These are phyloP conservation scores for Microdochium paspali DNA, from an alignment of 2,329 filamentous ascomycete genomes.

Conservation along the genomic window DNA sequence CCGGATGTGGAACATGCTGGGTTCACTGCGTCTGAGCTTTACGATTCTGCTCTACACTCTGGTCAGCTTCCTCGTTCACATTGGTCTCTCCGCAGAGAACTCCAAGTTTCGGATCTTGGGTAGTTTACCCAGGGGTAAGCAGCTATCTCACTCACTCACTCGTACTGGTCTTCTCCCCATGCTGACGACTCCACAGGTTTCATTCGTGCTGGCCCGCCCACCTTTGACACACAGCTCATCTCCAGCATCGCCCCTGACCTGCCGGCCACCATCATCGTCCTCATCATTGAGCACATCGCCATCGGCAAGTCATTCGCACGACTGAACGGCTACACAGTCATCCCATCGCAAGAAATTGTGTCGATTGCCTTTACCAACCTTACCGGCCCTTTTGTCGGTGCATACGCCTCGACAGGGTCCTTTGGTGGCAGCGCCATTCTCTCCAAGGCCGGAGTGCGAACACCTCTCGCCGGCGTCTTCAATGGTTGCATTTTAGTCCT, in stretches of 20 bases:
- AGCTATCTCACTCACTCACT: slow-evolving; percentile 4
- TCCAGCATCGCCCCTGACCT: slow-evolving; percentile 49
- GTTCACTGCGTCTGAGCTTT: slow-evolving; percentile 67
- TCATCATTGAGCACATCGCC: slow-evolving; percentile 75
- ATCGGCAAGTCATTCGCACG: slow-evolving; percentile 77
- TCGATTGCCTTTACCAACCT: slow-evolving; percentile 70
- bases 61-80: slow-evolving; percentile 60
- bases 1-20: slow-evolving; percentile 62
- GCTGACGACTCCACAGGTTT: slow-evolving; percentile 37
- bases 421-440: slow-evolving; percentile 69
- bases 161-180: not conserved
- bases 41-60: slow-evolving; percentile 68
- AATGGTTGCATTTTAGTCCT: slow-evolving; percentile 68
- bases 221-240: slow-evolving; percentile 45
- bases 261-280: slow-evolving; percentile 64
- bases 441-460: slow-evolving; percentile 74
- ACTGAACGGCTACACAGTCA: slow-evolving; percentile 69
- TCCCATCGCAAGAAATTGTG: slow-evolving; percentile 71
- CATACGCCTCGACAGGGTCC: slow-evolving; percentile 33
- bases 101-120: slow-evolving; percentile 55
- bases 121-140: slow-evolving; percentile 50
- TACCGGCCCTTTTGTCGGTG: slow-evolving; percentile 64
- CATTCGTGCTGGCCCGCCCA: slow-evolving; percentile 50
- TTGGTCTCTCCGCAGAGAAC: slow-evolving; percentile 33
- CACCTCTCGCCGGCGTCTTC: slow-evolving; percentile 69